Evolutionary conservation across 2,329 filamentous ascomycete species (phyloP).

Genomic region (Ilyonectria destructans): DNA sequence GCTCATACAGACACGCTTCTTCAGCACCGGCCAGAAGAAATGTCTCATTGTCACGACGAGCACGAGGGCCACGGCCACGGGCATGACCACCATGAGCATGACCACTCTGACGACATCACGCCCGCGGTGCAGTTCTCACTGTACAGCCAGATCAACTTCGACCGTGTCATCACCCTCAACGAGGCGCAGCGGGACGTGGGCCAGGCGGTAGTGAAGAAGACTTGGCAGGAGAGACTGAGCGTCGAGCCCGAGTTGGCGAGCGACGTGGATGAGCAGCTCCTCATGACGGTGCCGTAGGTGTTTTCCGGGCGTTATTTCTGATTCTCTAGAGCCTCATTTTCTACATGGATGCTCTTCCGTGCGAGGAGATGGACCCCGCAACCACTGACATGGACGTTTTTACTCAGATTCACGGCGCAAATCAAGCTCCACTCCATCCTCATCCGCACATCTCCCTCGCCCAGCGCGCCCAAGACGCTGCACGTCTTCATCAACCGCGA

Average conservation of each 20-base stretch:
- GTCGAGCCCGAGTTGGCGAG: slow-evolving; percentile 84
- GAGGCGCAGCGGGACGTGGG: slow-evolving; percentile 81
- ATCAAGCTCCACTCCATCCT: slow-evolving; percentile 93
- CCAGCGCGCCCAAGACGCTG: slow-evolving; percentile 84
- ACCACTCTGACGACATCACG: slow-evolving; percentile 93
- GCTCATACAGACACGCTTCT: not conserved
- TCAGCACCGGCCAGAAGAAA: slow-evolving; percentile 33
- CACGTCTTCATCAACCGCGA: slow-evolving; percentile 91
- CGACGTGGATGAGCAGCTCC: slow-evolving; percentile 92
- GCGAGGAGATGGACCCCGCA: not conserved
- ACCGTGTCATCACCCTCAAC: slow-evolving; percentile 87
- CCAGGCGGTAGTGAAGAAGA: slow-evolving; percentile 86
- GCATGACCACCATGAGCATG: slow-evolving; percentile 76
- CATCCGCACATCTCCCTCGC: slow-evolving; percentile 82
- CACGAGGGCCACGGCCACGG: slow-evolving; percentile 68
- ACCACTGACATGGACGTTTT: not conserved
- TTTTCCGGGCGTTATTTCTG: not conserved
- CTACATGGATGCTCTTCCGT: not conserved
- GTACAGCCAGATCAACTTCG: slow-evolving; percentile 94
- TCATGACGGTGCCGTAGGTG: slow-evolving; percentile 90
- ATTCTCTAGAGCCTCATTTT: not conserved
- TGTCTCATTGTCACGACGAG: slow-evolving; percentile 69
- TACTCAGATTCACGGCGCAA: slow-evolving; percentile 88
- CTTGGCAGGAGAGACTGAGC: slow-evolving; percentile 86
- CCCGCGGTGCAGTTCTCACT: slow-evolving; percentile 92